phyloP scores from a whole-genome alignment of 352 stramenopile species.

The Aphanomyces astaci region DNA sequence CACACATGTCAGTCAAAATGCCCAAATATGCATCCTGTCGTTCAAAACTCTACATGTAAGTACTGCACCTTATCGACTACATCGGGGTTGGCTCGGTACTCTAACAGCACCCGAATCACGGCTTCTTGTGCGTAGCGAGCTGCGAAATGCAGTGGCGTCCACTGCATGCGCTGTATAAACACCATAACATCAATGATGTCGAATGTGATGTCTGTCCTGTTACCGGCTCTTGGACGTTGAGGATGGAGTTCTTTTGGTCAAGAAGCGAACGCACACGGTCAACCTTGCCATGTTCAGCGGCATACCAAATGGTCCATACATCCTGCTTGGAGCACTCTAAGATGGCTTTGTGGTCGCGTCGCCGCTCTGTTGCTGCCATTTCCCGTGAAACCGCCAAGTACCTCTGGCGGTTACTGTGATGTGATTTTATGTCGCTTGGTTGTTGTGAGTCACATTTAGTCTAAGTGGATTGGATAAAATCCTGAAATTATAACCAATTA shows the following conservation, averaged over 20 bases:
- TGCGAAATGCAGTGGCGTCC: constrained; percentile 55
- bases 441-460: no score
- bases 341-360: constrained; percentile 7
- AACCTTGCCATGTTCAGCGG: constrained; percentile 45
- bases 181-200: constrained; percentile 7
- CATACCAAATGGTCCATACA: constrained; percentile 73
- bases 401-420: background rate
- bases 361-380: background rate
- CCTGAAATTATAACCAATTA: no score
- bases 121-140: constrained; percentile 43
- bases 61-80: constrained; percentile 37
- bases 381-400: background rate
- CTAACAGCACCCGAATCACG: constrained; percentile 42
- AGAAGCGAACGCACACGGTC: constrained; percentile 46
- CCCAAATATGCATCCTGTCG: no score
- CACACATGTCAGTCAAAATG: no score
- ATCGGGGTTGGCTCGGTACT: constrained; percentile 39
- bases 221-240: constrained; percentile 54
- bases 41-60: no score
- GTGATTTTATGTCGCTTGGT: background rate
- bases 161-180: constrained; percentile 44
- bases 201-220: background rate
- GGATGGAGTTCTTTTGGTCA: constrained; percentile 30
- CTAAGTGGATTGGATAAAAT: no score
- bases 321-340: constrained; percentile 24